Base-by-base conservation (phyloP, 148 eudicot species). In the Rhododendron simsii region DNA sequence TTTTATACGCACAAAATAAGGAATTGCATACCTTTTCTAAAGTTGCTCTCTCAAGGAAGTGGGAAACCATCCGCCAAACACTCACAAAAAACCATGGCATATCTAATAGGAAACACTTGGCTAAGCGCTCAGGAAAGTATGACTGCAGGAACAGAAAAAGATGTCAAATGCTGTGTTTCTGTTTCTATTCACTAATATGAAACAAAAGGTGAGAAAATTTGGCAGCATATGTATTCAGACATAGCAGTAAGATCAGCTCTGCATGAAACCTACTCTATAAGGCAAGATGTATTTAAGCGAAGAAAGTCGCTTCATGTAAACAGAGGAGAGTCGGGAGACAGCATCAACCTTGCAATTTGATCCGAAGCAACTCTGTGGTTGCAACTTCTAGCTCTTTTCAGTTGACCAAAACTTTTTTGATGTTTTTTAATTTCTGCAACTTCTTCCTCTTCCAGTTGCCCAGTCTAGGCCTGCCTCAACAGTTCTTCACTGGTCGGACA, bases 41-140 rank as follows among this genome's bases (percentile, higher is more conserved):
- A 71, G 94, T 92, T 71, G 94, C 93, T 63, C 90, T 91, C 79
- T 92, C 93, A 82, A 92, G 93, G 81, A 92, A 92, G 79, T 81
- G 84, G n/a, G 89, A 92, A 87, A 91, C 87, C 51, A 90, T 37
- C 84, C 81, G 88, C 93, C 94, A 92, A 35, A 90, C 89, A 26
- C 86, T 84, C 41, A 92, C 93, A 78, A 92, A 92, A 83, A 92
- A 91, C 71, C 87, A 45, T 1, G 94, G 93, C 92, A 91, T 89
- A 85, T 91, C 69, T 84, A 92, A 47, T 2, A 92, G n/a, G 88
- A 69, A 92, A 55, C 87, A 89, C 79, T 86, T 88, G 6, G 89
- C 91, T 78, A 92, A 89, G 73, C 94, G 88, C 90, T 92, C 94
- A 14, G 94, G 93, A 71, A 91, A 92, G 79, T 92, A 92, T 33